These are phyloP conservation scores for Pestalotiopsis sp. DNA, from an alignment of 2,329 filamentous ascomycete species.

Conservation along the genomic window DNA sequence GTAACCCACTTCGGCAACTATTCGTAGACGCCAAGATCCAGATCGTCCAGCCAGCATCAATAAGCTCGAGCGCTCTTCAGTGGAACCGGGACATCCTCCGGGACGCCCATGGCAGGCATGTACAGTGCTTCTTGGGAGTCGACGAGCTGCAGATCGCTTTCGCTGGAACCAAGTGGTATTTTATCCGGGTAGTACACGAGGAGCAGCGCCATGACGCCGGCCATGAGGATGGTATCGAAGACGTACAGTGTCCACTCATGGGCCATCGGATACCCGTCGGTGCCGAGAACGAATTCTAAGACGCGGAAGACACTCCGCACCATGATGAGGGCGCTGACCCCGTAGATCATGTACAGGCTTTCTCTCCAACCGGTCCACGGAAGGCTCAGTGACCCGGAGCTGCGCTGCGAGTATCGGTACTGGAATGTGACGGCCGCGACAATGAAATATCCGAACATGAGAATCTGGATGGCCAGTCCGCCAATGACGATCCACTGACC, in stretches of 20 bases:
- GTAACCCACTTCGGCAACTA: neutral
- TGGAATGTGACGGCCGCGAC: conserved; percentile 52
- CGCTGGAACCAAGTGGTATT: neutral
- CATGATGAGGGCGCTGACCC: conserved; percentile 43
- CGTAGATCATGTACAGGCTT: conserved; percentile 42
- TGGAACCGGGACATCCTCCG: neutral
- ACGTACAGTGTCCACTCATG: conserved; percentile 44
- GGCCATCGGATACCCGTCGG: conserved; percentile 42
- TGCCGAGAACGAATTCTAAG: conserved; percentile 44
- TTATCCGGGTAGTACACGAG: neutral
- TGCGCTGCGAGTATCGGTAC: conserved; percentile 16
- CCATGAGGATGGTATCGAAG: conserved; percentile 44
- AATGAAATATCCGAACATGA: conserved; percentile 60
- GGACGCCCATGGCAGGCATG: neutral
- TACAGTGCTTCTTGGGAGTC: neutral
- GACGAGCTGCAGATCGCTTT: neutral
- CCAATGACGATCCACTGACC: conserved; percentile 56
- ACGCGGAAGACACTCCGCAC: conserved; percentile 46
- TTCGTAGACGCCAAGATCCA: neutral
- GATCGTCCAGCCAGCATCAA: neutral
- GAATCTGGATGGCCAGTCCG: conserved; percentile 59
- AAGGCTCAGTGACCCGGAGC: neutral
- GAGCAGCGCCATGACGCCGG: conserved; percentile 29
- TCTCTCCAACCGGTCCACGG: neutral
- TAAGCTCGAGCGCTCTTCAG: neutral